These are phyloP conservation scores for Entamoeba dispar DNA, from an alignment of 208 protist species.

Conservation along the genomic window DNA sequence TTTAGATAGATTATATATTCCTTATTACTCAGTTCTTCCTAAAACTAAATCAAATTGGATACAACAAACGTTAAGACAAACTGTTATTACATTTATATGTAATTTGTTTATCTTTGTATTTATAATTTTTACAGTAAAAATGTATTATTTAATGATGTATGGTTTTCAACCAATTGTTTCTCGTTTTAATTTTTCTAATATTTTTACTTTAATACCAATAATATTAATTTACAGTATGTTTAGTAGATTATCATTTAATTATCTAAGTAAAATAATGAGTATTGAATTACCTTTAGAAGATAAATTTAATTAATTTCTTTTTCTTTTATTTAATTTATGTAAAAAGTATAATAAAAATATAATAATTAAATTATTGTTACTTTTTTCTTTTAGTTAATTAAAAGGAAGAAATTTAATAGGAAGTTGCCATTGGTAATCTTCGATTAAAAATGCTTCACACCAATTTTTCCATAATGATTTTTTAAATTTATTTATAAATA, in stretches of 20 bases:
- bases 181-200: neutral
- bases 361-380: too few species aligned
- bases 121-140: neutral
- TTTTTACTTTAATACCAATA: neutral
- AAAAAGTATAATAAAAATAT: too few species aligned
- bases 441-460: neutral
- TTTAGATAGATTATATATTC: neutral
- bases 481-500: neutral
- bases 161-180: neutral
- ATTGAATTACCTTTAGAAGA: neutral
- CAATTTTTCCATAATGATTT: neutral
- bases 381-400: too few species aligned
- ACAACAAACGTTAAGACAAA: neutral
- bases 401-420: neutral
- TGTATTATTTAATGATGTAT: neutral
- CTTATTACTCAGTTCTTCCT: neutral
- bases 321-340: too few species aligned
- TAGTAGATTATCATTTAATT: neutral
- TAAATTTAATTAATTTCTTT: neutral
- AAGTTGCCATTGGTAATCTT: neutral
- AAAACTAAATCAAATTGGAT: neutral
- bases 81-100: neutral
- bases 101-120: neutral
- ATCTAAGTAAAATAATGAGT: neutral
- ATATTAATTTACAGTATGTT: neutral